Base-by-base conservation (phyloP, 129 eudicot genomes). In the Flaveria linearis region DNA sequence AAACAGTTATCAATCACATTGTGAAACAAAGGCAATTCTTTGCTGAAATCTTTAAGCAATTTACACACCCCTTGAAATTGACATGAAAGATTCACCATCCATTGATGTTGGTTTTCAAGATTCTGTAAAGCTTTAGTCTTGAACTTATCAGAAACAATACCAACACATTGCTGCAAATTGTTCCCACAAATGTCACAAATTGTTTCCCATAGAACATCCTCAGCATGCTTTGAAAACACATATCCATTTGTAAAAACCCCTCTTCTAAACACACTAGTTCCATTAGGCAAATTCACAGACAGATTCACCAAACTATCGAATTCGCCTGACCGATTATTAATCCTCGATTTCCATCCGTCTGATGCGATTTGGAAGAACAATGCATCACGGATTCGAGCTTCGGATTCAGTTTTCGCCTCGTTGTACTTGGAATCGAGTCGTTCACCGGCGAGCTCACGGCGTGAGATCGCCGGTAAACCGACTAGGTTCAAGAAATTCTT, bases 61-160 rank as follows among this genome's bases (percentile, higher is more conserved):
- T 84, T 77, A 51, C 46, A 72, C 58, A 94, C 91, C 60, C 90
- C 99, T 72, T 84, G 92, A 77, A 78, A 86, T 80, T 94, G 99
- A 80, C 99, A 94, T 63, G 83, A 81, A 52, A 91, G 86, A 56
- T 94, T 94, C 41, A 94, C 84, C 99, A 94, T 89, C 99, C 97
- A 94, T 52, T 86, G 96, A 83, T 94, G 89, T 47, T 89, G 99
- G 67, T 72, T 82, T 82, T 94, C 99, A 28, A 94, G 84, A 83
- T 86, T 89, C 93, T 82, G 87, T 86, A 94, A 82, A 20, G 93
- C 97, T 78, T 82, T 85, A 55, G 69, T 82, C 86, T 82, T 94
- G 64, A 94, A 94, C 83, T 77, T 94, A 83, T 94, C 99, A 16
- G 97, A 82, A 68, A 94, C 96, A 25, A 94, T 84, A 0, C 99